phyloP scores from a whole-genome alignment of 2,329 filamentous ascomycete genomes.

The Esteya vermicola region DNA sequence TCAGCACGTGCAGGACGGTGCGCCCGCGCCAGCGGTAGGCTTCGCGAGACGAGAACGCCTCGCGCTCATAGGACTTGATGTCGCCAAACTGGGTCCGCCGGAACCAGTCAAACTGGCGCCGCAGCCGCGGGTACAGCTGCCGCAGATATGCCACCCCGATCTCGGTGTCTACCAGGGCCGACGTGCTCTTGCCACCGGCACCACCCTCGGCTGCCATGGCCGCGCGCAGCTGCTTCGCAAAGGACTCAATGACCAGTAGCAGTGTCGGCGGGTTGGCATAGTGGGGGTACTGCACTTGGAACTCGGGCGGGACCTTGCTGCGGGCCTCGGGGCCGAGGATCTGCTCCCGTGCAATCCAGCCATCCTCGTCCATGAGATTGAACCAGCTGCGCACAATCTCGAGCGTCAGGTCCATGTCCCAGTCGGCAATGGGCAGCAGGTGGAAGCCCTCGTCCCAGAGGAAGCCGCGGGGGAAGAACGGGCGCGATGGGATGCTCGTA shows the following conservation, averaged over 20 bases:
- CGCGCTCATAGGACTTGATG: constrained; percentile 78
- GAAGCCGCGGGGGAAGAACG: constrained; percentile 94
- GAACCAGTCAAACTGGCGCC: constrained; percentile 90
- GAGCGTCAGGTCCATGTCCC: constrained; percentile 76
- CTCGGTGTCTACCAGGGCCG: constrained; percentile 50
- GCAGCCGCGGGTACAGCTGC: constrained; percentile 71
- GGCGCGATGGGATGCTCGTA: constrained; percentile 78
- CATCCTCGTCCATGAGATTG: constrained; percentile 87
- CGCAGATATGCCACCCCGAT: constrained; percentile 58
- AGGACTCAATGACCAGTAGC: constrained; percentile 74
- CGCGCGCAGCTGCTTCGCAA: constrained; percentile 62
- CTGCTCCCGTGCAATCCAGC: constrained; percentile 94
- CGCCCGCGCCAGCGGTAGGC: constrained; percentile 92
- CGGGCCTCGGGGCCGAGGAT: constrained; percentile 85
- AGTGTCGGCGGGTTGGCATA: constrained; percentile 95
- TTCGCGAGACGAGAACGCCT: constrained; percentile 79
- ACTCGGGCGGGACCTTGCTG: constrained; percentile 86
- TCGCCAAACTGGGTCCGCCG: constrained; percentile 82
- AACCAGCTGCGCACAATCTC: constrained; percentile 95
- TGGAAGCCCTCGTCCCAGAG: constrained; percentile 99
- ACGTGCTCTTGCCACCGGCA: background rate
- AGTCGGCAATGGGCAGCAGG: constrained; percentile 77
- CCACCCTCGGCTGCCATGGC: constrained; percentile 7
- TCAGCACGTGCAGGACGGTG: constrained; percentile 73
- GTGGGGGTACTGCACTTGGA: constrained; percentile 91